phyloP scores from a whole-genome alignment of 441 rosid genomes.

The Syzygium malaccense region DNA sequence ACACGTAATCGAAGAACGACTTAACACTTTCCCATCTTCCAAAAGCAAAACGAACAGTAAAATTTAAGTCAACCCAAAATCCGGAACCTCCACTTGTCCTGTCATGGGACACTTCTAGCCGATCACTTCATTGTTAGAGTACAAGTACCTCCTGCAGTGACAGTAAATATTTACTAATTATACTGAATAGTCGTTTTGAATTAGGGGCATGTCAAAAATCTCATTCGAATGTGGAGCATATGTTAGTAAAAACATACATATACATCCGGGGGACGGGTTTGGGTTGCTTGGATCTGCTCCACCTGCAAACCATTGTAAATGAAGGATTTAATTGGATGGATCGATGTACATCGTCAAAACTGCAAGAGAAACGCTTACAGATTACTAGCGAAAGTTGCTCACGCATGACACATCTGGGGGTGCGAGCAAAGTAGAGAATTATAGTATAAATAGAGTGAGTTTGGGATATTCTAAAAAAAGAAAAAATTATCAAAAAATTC shows the following conservation, averaged over 20 bases:
- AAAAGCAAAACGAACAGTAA: background rate
- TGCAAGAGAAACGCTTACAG: background rate
- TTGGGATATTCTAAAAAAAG: background rate
- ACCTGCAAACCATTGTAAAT: background rate
- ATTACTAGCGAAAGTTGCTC: background rate
- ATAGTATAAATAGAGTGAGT: background rate
- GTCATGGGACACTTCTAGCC: background rate
- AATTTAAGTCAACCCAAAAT: background rate
- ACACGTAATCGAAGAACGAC: background rate
- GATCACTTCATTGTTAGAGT: background rate
- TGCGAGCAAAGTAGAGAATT: background rate
- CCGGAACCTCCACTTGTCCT: background rate
- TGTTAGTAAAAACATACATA: background rate
- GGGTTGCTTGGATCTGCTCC: background rate
- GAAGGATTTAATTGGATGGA: background rate
- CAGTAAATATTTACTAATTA: background rate
- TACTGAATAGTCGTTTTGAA: background rate
- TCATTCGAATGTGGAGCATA: background rate
- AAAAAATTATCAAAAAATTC: too few relatives aligned
- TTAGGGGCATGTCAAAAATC: background rate
- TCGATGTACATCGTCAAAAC: background rate
- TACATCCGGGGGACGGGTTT: background rate
- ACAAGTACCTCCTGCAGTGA: background rate
- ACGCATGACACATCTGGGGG: background rate
- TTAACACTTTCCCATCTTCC: background rate